phyloP scores from a whole-genome alignment of 148 eudicot genomes.

The Cornus florida region DNA sequence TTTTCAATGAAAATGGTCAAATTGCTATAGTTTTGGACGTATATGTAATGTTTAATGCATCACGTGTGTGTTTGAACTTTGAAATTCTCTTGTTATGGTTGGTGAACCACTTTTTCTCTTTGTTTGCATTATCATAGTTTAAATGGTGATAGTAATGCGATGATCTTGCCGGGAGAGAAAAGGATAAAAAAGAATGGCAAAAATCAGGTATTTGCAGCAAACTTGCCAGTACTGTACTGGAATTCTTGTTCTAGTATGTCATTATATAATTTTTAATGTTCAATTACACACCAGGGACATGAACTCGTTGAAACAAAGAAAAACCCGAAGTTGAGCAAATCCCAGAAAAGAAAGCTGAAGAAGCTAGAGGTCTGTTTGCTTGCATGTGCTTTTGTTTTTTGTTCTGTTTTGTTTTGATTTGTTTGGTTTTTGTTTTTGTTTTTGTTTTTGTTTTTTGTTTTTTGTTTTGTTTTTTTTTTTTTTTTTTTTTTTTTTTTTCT shows the following conservation, averaged over 20 bases:
- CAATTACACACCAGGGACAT: conserved; percentile 12
- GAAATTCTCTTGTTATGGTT: not conserved
- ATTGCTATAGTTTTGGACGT: too few species aligned
- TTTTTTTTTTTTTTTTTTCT: too few species aligned
- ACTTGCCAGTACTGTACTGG: not conserved
- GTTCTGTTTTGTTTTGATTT: too few species aligned
- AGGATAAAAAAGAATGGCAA: conserved; percentile 46
- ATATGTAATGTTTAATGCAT: not conserved
- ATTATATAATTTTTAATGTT: not conserved
- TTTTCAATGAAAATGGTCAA: too few species aligned
- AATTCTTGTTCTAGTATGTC: not conserved
- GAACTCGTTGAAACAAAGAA: conserved; percentile 20
- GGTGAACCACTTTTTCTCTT: not conserved
- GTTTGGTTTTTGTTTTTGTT: too few species aligned
- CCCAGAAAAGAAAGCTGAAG: conserved; percentile 72
- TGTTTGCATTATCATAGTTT: conserved; percentile 21
- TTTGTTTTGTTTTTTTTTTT: too few species aligned
- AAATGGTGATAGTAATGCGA: conserved; percentile 52
- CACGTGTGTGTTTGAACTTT: too few species aligned
- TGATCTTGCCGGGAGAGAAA: conserved; percentile 55
- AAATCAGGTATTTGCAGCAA: conserved; percentile 33
- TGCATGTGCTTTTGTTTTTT: not conserved
- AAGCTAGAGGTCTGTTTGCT: conserved; percentile 59
- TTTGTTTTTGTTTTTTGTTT: too few species aligned
- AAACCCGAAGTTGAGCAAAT: conserved; percentile 51